Percentiles rank a stretch among this genome's conserved stretches.
phyloP scores from a whole-genome alignment of 768 basidiomycete species.

The Leccinum boreale region DNA sequence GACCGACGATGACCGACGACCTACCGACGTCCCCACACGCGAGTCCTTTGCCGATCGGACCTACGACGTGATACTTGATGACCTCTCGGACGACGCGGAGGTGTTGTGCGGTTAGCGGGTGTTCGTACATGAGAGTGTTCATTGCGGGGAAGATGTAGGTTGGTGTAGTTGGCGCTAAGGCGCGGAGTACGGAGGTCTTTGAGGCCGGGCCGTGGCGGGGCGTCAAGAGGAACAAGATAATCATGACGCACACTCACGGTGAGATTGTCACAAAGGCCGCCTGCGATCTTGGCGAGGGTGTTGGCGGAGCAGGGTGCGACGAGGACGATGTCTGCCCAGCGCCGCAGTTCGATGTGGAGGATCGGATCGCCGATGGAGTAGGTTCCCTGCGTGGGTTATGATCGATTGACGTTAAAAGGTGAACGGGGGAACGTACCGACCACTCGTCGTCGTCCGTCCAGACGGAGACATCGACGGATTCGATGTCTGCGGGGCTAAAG shows the following conservation, averaged over 20 bases:
- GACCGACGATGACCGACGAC: constrained; percentile 18
- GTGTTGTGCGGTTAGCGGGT: constrained; percentile 87
- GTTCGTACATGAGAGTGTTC: constrained; percentile 98
- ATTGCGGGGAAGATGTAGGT: constrained; percentile 95
- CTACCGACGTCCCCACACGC: constrained; percentile 91
- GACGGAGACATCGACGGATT: background rate
- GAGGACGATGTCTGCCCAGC: constrained; percentile 95
- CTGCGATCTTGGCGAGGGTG: constrained; percentile 88
- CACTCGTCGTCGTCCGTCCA: background rate
- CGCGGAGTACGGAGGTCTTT: constrained; percentile 79
- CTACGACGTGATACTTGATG: constrained; percentile 76
- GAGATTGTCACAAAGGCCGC: constrained; percentile 88
- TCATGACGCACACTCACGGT: constrained; percentile 41
- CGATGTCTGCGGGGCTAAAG: constrained; percentile 49
- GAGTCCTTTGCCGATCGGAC: constrained; percentile 83
- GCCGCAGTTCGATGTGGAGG: constrained; percentile 89
- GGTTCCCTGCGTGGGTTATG: constrained; percentile 43
- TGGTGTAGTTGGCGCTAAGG: constrained; percentile 77
- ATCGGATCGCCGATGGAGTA: constrained; percentile 88
- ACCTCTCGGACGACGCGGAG: constrained; percentile 70
- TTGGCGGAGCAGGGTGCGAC: constrained; percentile 96
- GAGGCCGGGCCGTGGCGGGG: background rate
- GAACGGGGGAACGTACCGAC: background rate
- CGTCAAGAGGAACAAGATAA: background rate
- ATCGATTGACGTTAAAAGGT: background rate